These are phyloP conservation scores for Coelastrella sp. DNA, from an alignment of 139 green algal genomes.

Conservation along the genomic window DNA sequence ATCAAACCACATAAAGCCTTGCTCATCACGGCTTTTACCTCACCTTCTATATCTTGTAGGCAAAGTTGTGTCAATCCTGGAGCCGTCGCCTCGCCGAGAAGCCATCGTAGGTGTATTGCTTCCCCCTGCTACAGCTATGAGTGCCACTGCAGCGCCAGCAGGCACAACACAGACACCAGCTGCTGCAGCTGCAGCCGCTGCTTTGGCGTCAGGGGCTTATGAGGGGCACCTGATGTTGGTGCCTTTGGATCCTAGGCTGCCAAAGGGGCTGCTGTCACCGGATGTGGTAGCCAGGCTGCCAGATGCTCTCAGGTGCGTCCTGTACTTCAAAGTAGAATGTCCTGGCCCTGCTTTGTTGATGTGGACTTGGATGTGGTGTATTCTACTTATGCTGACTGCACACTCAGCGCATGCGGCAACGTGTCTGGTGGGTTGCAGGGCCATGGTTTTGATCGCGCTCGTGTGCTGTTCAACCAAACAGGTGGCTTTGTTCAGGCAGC, in stretches of 20 bases:
- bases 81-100: constrained; percentile 67
- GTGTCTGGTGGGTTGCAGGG: too few relatives aligned
- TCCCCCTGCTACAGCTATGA: constrained; percentile 30
- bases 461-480: too few relatives aligned
- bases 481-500: too few relatives aligned
- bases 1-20: too few relatives aligned
- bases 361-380: too few relatives aligned
- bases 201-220: constrained; percentile 6
- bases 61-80: constrained; percentile 82
- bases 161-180: background rate
- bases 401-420: too few relatives aligned
- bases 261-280: constrained; percentile 60
- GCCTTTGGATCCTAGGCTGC: constrained; percentile 80
- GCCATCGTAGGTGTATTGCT: constrained; percentile 83
- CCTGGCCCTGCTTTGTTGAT: background rate
- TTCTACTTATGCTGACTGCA: too few relatives aligned
- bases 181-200: constrained; percentile 10
- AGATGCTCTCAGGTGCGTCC: constrained; percentile 32
- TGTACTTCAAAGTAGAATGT: background rate
- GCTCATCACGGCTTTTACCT: too few relatives aligned
- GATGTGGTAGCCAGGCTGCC: constrained; percentile 21
- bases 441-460: too few relatives aligned
- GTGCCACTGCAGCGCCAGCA: constrained; percentile 3
- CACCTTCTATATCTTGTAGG: constrained; percentile 49
- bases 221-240: constrained; percentile 62